phyloP scores from a whole-genome alignment of 2,329 filamentous ascomycete species.

The Hymenoscyphus fructigenus region DNA sequence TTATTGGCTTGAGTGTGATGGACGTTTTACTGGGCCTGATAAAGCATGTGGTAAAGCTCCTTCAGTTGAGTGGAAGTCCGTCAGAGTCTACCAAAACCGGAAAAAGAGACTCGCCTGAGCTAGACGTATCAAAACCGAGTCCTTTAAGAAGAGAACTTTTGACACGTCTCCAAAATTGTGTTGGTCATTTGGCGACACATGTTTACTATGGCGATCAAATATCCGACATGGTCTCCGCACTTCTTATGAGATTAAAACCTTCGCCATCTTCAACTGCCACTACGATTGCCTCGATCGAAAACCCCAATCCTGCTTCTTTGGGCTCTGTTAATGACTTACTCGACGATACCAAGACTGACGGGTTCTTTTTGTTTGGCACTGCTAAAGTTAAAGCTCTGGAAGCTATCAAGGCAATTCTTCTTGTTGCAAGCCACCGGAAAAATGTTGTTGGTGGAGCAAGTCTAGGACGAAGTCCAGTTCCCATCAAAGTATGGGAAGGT shows the following conservation, averaged over 20 bases:
- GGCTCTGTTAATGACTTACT: conserved; percentile 48
- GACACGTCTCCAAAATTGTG: conserved; percentile 72
- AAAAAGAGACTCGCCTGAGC: conserved; percentile 34
- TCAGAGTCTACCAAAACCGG: conserved; percentile 30
- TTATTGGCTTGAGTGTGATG: conserved; percentile 95
- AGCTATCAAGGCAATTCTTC: conserved; percentile 77
- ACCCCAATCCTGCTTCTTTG: conserved; percentile 46
- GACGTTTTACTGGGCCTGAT: conserved; percentile 85
- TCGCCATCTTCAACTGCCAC: conserved; percentile 44
- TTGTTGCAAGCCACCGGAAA: conserved; percentile 72
- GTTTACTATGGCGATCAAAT: conserved; percentile 97
- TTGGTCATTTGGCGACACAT: conserved; percentile 89
- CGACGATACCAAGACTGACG: conserved; percentile 53
- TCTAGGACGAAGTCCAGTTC: conserved; percentile 71
- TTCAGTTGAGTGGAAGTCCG: conserved; percentile 58
- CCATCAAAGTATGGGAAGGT: conserved; percentile 89
- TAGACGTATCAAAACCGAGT: conserved; percentile 46
- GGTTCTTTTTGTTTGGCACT: conserved; percentile 62
- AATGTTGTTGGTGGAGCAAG: conserved; percentile 60
- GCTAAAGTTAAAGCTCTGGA: conserved; percentile 68
- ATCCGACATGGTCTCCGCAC: conserved; percentile 84
- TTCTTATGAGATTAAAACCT: conserved; percentile 77
- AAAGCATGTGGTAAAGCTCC: conserved; percentile 74
- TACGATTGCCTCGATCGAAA: conserved; percentile 45
- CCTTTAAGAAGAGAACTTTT: conserved; percentile 62